Evolutionary conservation across 345 rosid genomes (phyloP), one percentile per base, ranked within the genome.

Genomic region (Anacardium occidentale): DNA sequence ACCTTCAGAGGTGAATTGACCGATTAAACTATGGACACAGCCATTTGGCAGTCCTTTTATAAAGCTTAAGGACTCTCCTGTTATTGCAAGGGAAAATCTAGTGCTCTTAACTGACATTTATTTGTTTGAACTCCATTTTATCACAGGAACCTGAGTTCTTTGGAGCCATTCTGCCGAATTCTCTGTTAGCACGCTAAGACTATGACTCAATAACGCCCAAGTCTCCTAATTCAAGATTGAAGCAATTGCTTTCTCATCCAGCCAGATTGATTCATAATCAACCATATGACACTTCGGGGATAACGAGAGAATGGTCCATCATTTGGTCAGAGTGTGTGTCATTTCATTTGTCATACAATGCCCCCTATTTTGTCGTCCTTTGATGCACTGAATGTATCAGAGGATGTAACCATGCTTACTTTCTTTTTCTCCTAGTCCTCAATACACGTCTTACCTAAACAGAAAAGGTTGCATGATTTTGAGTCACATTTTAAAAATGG

Each of bases 61-160:
- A 47, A 40, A 13, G 48, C 13, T 14, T 18, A 1, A 14, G 18
- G 53, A 50, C 53, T 14, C 14, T 50, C 53, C 20, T 64, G 7
- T 64, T 25, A 25, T 15, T 45, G 55, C 14, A 65, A 12, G 12
- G 2, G 10, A 0, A 7, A 56, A 47, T 32, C 22, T 8, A 29
- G 32, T 56, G 54, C 64, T 57, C 5, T 15, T 1, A 26, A 17
- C 15, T 76, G 26, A 50, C 59, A 59, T 57, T 56, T 72, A 55
- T 55, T 66, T 18, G 48, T 74, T 24, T 55, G 22, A 20, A 61
- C 32, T 55, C 26, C 26, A 45, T 42, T 68, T 34, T 8, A 2
- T 50, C 34, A 26, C 37, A 71, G 78, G 78, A 77, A 66, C n/a
- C 74, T 63, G 59, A 56, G 48, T 13, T 47, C 21, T 62, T 44